Conservation (phyloP, 1,284 basidiomycete species). For the Peniophora sp. region DNA sequence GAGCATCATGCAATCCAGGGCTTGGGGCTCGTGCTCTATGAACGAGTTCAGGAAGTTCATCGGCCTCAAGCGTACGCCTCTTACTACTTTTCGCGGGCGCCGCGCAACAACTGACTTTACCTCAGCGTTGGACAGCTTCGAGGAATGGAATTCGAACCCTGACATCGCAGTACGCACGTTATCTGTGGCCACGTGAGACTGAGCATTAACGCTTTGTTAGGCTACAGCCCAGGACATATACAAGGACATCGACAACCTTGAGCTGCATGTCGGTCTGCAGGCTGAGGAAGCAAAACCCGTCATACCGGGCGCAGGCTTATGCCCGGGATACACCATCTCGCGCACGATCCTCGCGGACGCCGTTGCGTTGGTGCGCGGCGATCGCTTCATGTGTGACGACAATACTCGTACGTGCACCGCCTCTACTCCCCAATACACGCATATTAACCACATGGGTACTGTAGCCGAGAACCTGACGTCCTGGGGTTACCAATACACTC, state of each 20-base stretch:
- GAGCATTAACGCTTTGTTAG: conserved; percentile 23
- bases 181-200: conserved; percentile 4
- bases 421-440: conserved; percentile 8
- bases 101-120: not conserved
- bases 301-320: conserved; percentile 71
- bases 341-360: conserved; percentile 82
- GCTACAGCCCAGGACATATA: conserved; percentile 63
- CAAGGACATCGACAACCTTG: conserved; percentile 67
- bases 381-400: conserved; percentile 75
- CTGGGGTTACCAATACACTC: conserved; percentile 72
- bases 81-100: not conserved
- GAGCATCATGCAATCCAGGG: conserved; percentile 61
- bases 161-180: conserved; percentile 40
- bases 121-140: conserved; percentile 51
- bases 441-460: conserved; percentile 3
- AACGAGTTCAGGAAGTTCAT: conserved; percentile 62
- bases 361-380: conserved; percentile 57
- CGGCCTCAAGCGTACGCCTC: conserved; percentile 33
- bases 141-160: conserved; percentile 73
- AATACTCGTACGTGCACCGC: conserved; percentile 39
- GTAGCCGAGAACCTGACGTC: conserved; percentile 63
- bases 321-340: conserved; percentile 84
- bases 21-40: conserved; percentile 72
- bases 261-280: conserved; percentile 68
- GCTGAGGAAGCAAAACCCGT: conserved; percentile 69